Evolutionary conservation across 148 eudicot species (phyloP).

Genomic region (Pouteria glomerata): DNA sequence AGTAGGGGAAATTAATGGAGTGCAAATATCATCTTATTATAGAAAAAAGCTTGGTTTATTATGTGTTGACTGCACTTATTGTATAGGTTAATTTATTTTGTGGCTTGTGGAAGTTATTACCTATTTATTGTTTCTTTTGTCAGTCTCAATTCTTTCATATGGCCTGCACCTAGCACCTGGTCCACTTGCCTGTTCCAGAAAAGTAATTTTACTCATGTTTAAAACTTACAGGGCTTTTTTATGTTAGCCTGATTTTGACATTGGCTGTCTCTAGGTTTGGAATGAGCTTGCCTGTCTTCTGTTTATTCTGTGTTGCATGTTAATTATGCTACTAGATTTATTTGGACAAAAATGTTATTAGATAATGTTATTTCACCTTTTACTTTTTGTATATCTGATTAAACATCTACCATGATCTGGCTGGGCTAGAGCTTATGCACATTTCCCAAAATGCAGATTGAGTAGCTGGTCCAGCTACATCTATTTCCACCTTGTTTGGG

Average conservation of each 20-base stretch:
- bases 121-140: too few relatives aligned
- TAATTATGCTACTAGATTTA: neutral
- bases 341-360: too few relatives aligned
- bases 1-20: too few relatives aligned
- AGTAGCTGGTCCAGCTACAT: neutral
- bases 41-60: neutral
- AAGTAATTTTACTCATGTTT: neutral
- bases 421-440: neutral
- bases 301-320: neutral
- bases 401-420: neutral
- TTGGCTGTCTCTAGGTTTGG: neutral
- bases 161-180: neutral
- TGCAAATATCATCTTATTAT: too few relatives aligned
- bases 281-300: constrained; percentile 3
- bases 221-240: neutral
- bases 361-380: neutral
- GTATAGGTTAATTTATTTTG: neutral
- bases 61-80: neutral
- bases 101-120: neutral
- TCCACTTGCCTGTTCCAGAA: neutral
- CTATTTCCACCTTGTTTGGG: neutral
- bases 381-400: neutral
- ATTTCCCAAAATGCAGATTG: neutral
- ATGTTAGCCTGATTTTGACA: neutral
- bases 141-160: neutral